These are phyloP conservation scores for Penicillium salamii DNA, from an alignment of 495 filamentous ascomycete species.

Conservation along the genomic window DNA sequence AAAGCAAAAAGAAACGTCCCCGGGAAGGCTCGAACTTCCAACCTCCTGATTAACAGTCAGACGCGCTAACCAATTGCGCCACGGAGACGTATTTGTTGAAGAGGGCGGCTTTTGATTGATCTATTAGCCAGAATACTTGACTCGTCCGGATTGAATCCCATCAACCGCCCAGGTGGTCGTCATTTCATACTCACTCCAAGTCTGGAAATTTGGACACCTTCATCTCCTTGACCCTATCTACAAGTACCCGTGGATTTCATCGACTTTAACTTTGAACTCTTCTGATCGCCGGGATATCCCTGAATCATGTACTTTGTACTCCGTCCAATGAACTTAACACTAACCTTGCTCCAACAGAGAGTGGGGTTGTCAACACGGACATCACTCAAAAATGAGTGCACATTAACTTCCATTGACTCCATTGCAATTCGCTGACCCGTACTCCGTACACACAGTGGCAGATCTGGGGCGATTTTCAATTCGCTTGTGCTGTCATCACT, in stretches of 20 bases:
- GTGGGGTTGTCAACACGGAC: no score
- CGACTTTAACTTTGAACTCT: not conserved
- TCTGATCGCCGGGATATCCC: not conserved
- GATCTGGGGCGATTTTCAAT: not conserved
- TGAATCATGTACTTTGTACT: not conserved
- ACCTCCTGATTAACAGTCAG: slow-evolving; percentile 51
- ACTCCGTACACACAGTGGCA: not conserved
- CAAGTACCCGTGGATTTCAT: no score
- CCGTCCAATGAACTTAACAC: not conserved
- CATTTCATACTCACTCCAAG: no score
- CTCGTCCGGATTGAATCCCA: no score
- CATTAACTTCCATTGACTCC: not conserved
- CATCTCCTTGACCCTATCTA: no score
- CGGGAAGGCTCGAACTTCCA: slow-evolving; percentile 50
- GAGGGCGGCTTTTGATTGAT: no score
- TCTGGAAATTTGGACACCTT: no score
- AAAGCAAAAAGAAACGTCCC: slow-evolving; percentile 25
- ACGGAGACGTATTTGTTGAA: slow-evolving; percentile 29
- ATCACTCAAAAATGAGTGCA: not conserved
- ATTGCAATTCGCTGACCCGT: not conserved
- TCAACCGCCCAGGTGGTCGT: no score
- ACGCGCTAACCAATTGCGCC: slow-evolving; percentile 52
- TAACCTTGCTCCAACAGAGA: no score
- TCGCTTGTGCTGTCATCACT: not conserved
- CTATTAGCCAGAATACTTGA: no score